Evolutionary conservation across 768 basidiomycete genomes (phyloP).

Genomic region (Pisolithus albus): DNA sequence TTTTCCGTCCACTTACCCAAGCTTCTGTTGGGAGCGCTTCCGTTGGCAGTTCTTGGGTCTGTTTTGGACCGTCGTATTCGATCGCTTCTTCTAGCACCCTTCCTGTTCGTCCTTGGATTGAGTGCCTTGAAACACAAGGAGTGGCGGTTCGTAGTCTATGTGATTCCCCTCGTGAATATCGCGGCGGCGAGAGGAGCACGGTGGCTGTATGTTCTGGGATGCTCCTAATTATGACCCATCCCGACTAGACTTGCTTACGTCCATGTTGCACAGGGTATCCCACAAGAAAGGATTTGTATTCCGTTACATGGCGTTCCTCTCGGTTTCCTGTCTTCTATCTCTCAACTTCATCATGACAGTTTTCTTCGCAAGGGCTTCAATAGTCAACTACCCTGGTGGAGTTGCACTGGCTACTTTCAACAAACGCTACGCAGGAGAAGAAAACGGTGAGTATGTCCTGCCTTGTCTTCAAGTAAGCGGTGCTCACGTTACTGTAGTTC

Average conservation of each 20-base stretch:
- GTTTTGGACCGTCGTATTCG: slow-evolving; percentile 43
- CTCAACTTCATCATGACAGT: slow-evolving; percentile 49
- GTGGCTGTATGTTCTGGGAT: slow-evolving; percentile 48
- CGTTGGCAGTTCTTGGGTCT: slow-evolving; percentile 52
- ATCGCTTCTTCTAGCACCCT: slow-evolving; percentile 43
- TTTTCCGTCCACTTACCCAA: slow-evolving; percentile 67
- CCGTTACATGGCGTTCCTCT: slow-evolving; percentile 40
- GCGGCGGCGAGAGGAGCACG: slow-evolving; percentile 62
- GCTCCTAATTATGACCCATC: neutral
- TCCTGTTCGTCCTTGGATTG: slow-evolving; percentile 53
- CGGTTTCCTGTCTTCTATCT: slow-evolving; percentile 40
- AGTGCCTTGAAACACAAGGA: slow-evolving; percentile 89
- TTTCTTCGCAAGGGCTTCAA: slow-evolving; percentile 52
- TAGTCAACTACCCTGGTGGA: slow-evolving; percentile 87
- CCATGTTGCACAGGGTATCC: slow-evolving; percentile 32
- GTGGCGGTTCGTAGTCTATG: slow-evolving; percentile 93
- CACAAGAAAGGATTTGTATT: slow-evolving; percentile 42
- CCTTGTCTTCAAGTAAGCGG: too few species aligned
- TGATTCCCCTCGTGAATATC: slow-evolving; percentile 75
- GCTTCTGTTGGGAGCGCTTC: slow-evolving; percentile 58
- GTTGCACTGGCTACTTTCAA: slow-evolving; percentile 62
- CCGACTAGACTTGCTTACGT: too few species aligned
- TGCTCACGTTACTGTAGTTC: slow-evolving; percentile 30
- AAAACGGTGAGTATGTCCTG: slow-evolving; percentile 22
- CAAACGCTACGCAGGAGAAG: slow-evolving; percentile 31